These are phyloP conservation scores for Diddensiella caesifluorescens DNA, from an alignment of 805 yeast species.

Conservation along the genomic window DNA sequence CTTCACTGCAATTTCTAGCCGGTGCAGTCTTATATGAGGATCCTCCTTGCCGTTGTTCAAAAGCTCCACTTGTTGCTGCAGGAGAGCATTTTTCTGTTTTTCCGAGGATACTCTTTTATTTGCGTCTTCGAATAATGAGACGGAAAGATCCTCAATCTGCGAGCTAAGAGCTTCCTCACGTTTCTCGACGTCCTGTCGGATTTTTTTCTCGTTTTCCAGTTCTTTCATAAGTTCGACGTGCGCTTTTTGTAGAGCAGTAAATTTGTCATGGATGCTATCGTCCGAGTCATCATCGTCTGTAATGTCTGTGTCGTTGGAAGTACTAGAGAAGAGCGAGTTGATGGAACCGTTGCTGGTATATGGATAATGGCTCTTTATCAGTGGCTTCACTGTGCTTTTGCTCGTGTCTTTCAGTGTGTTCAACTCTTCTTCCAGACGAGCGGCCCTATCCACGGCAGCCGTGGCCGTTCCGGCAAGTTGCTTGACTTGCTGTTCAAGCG, in stretches of 20 bases:
- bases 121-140: slow-evolving; percentile 23
- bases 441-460: slow-evolving; percentile 23
- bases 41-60: slow-evolving; percentile 2
- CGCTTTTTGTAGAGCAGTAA: slow-evolving; percentile 4
- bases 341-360: slow-evolving; percentile 3
- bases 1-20: slow-evolving; percentile 20
- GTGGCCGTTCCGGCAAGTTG: slow-evolving; percentile 23
- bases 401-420: slow-evolving; percentile 6
- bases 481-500: slow-evolving; percentile 24
- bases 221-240: slow-evolving; percentile 2
- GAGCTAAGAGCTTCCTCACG: slow-evolving; percentile 15
- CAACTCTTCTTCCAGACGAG: slow-evolving; percentile 23
- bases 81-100: background rate
- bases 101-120: slow-evolving; percentile 21
- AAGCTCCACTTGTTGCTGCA: background rate
- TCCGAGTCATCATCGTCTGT: slow-evolving; percentile 7
- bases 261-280: slow-evolving; percentile 8
- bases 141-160: slow-evolving; percentile 25
- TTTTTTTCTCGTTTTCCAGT: slow-evolving; percentile 13
- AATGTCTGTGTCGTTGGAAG: slow-evolving; percentile 3
- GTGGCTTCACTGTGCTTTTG: background rate
- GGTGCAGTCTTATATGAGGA: slow-evolving; percentile 15
- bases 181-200: slow-evolving; percentile 21
- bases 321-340: slow-evolving; percentile 12
- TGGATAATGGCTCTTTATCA: background rate